Evolutionary conservation across 495 filamentous ascomycete species (phyloP), one percentile per base, ranked within the genome.

Genomic region (Trichoderma virens): DNA sequence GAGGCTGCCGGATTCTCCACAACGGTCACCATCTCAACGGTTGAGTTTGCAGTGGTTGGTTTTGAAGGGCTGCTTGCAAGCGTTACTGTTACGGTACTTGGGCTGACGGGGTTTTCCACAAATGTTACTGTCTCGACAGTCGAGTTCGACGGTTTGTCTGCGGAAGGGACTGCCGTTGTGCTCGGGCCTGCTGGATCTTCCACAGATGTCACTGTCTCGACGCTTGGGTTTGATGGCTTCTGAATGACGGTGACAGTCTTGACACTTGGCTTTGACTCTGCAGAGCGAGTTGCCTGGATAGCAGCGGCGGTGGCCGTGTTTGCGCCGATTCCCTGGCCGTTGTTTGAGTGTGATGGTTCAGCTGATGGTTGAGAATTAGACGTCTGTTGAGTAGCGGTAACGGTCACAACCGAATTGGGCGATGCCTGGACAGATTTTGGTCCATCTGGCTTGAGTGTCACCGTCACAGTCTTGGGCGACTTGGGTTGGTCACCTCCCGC

Each of bases 391-490:
- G 7, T 28, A 9, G 13, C 1, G 13, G 8, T 35, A 20, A 61
- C 30, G 35, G 59, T 61, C 27, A 61, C 59, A 20, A 35, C 30
- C 6, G 47, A 56, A 11, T 56, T 56, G 7, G 47, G n/a, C 25
- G 59, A 14, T 1, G 54, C 25, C 54, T 59, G 4, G 11, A 20
- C 23, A 25, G 23, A 28, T 1, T 28, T 28, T 14, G 54, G n/a
- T 11, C 18, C 25, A 23, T n/a, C 34, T 35, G 59, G 59, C 2
- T 35, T n/a, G 28, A 61, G 18, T n/a, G 30, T 61, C 30, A 61
- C 30, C 7, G 59, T 61, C 30, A 61, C 59, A n/a, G 59, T 61
- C 59, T 32, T 61, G 28, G 59, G 28, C 16, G 59, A 5, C 14
- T 56, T 2, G 9, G 47, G 47, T 6, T 56, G 47, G 0, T 14